Evolutionary conservation across 306 rosid species (phyloP), one percentile per base, ranked within the genome.

Genomic region (Cyamopsis tetragonoloba): DNA sequence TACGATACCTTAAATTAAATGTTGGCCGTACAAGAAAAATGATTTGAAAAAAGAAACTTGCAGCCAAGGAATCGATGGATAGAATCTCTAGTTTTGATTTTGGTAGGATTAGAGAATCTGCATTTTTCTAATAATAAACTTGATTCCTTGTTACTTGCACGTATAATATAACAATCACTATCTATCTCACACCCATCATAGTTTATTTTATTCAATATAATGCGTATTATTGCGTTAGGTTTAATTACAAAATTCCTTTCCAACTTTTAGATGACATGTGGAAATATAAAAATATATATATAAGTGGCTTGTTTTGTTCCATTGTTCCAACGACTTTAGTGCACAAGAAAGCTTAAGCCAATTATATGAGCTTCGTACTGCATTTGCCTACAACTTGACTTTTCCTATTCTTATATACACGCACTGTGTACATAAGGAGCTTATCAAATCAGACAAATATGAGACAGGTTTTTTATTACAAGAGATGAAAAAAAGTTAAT

Each of bases 71-170:
- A 62, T 22, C 10, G 27, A 23, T 37, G 12, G 20, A 26, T 9
- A 63, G 72, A 67, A 58, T 75, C 32, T 54, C 50, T 49, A 49
- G 22, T 39, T 15, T 26, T 37, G 8, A 31, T 26, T 27, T 57
- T 18, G 18, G 31, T 47, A 19, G 7, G 31, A 34, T 14, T 35
- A 23, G 24, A 69, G 26, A 73, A 55, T 26, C 34, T 68, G 22
- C 22, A 47, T 57, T 15, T 35, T 3, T 31, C 17, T n/a, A n/a
- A n/a, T n/a, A n/a, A 26, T 6, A 32, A 30, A 30, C 65, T 53
- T 42, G 75, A 51, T 62, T 70, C 67, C 54, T 18, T 15, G 4
- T 43, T 59, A 32, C 66, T 34, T 68, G 62, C 66, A 58, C 71
- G 66, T 50, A 66, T 72, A 26, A 9, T 79, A 39, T 56, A n/a